phyloP scores from a whole-genome alignment of 768 basidiomycete species.

The Xerocomellus dryophilus region DNA sequence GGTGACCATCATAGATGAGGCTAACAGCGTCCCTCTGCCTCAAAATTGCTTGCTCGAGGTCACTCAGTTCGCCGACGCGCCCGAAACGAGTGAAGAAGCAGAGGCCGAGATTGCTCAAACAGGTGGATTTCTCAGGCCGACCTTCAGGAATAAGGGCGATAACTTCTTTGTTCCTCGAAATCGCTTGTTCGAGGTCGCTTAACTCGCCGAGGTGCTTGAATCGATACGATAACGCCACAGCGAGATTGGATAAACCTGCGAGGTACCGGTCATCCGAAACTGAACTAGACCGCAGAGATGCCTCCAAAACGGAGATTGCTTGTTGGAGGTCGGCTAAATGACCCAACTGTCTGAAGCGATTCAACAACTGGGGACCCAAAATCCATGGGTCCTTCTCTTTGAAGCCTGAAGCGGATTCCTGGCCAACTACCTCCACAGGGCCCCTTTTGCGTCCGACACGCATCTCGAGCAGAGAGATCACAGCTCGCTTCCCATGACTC shows the following conservation, averaged over 20 bases:
- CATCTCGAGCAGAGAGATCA: background rate
- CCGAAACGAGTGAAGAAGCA: background rate
- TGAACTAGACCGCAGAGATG: background rate
- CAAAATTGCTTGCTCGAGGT: slow-evolving; percentile 3
- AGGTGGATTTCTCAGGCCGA: background rate
- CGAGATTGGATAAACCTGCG: background rate
- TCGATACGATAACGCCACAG: background rate
- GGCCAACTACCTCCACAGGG: no score
- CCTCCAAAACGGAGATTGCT: background rate
- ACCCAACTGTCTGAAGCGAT: background rate
- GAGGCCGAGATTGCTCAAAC: background rate
- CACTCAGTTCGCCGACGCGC: background rate
- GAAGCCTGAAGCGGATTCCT: no score
- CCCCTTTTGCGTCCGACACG: no score
- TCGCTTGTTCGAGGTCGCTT: background rate
- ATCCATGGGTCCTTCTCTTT: background rate
- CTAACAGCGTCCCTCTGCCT: background rate
- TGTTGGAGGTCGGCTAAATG: background rate
- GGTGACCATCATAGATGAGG: background rate
- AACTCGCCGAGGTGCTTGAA: background rate
- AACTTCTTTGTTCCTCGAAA: background rate
- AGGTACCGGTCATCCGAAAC: background rate
- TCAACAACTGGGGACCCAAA: background rate
- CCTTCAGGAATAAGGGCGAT: background rate
- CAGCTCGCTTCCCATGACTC: background rate